Evolutionary conservation across 208 protist species (phyloP).

Genomic region (Trypanosoma theileri): DNA sequence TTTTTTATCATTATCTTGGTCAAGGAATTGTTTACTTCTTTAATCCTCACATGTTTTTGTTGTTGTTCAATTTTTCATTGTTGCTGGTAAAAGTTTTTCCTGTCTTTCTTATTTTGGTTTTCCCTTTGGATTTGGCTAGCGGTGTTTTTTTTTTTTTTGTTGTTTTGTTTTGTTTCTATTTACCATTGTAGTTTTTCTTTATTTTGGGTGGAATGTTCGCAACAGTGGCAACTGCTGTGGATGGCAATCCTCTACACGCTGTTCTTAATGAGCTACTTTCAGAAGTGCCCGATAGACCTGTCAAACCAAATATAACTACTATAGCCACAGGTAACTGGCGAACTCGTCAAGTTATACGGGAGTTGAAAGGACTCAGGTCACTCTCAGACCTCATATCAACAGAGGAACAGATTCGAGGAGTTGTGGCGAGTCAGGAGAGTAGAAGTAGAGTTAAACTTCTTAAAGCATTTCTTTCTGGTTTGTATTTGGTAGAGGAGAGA

Average conservation of each 20-base stretch:
- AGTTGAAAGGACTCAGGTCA: constrained; percentile 48
- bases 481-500: constrained; percentile 52
- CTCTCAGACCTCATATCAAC: constrained; percentile 27
- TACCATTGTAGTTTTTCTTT: not conserved
- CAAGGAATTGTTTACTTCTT: too few relatives aligned
- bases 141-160: not conserved
- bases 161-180: constrained; percentile 4
- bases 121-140: not conserved
- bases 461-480: constrained; percentile 31
- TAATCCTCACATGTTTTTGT: too few relatives aligned
- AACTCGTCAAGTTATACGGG: constrained; percentile 52
- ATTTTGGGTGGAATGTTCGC: constrained; percentile 8
- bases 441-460: constrained; percentile 52
- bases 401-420: constrained; percentile 54
- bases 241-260: constrained; percentile 22
- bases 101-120: too few relatives aligned
- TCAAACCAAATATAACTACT: not conserved
- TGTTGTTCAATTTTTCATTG: too few relatives aligned
- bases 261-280: constrained; percentile 28
- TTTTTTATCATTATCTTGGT: too few relatives aligned
- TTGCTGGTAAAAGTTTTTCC: too few relatives aligned
- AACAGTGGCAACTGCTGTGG: constrained; percentile 26
- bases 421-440: constrained; percentile 52
- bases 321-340: constrained; percentile 37
- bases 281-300: constrained; percentile 1